A percentile compares a stretch with the other conserved stretches of the same genome.
These are phyloP conservation scores for Dalbergia cochinchinensis DNA, from an alignment of 306 rosid genomes.

Conservation along the genomic window DNA sequence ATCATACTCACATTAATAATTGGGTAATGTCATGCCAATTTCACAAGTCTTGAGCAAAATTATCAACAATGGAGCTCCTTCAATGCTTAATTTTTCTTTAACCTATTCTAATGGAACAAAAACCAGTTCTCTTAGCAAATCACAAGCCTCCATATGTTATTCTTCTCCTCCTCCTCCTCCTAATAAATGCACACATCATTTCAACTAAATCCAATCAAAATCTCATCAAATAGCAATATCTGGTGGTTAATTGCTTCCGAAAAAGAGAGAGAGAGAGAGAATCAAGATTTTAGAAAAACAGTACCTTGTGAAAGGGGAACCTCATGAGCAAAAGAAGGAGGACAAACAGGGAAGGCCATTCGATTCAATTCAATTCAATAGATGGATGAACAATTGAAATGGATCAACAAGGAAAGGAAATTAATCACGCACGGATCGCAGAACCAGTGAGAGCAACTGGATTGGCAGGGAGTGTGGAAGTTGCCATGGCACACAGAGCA, in stretches of 20 bases:
- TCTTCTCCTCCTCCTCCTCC: constrained; percentile 16
- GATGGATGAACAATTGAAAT: no score
- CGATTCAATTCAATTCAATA: no score
- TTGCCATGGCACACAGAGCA: no score
- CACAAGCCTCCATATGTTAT: not conserved
- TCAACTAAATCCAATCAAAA: constrained; percentile 4
- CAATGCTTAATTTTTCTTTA: not conserved
- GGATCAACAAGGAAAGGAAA: no score
- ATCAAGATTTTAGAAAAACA: no score
- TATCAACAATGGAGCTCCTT: not conserved
- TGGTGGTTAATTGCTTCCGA: constrained; percentile 1
- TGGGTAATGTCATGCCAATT: not conserved
- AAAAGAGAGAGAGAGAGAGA: not conserved
- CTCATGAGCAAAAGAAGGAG: no score
- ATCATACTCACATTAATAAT: constrained; percentile 2
- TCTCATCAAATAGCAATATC: not conserved
- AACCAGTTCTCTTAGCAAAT: not conserved
- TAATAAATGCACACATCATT: not conserved
- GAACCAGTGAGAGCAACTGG: no score
- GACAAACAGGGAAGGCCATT: no score
- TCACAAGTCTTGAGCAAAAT: not conserved
- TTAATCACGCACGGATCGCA: no score
- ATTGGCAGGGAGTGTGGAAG: no score
- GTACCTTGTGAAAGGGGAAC: constrained; percentile 49
- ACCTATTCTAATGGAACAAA: constrained; percentile 11